These are phyloP conservation scores for Geotrichum phurueaensis DNA, from an alignment of 1,139 yeast species.

Conservation along the genomic window DNA sequence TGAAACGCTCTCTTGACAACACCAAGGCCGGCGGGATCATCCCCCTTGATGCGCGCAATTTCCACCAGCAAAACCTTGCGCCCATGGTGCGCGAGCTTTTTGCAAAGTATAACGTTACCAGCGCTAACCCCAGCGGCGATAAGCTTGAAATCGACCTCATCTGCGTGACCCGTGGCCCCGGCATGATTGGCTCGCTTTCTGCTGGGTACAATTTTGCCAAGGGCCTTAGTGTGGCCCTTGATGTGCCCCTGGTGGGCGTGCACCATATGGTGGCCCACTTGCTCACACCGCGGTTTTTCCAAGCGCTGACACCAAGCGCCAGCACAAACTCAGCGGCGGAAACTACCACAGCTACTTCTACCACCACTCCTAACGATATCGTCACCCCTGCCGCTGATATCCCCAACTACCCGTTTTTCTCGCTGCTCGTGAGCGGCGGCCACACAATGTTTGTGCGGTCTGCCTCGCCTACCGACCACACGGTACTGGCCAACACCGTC, in stretches of 20 bases:
- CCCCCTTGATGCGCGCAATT: constrained; percentile 78
- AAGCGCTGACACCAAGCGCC: no score
- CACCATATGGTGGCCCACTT: constrained; percentile 96
- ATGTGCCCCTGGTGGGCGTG: constrained; percentile 75
- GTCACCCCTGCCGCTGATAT: constrained; percentile 35
- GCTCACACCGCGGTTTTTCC: constrained; percentile 52
- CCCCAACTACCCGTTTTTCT: constrained; percentile 71
- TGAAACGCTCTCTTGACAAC: constrained; percentile 63
- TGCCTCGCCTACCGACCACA: constrained; percentile 55
- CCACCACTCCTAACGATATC: no score
- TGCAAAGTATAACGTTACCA: constrained; percentile 8
- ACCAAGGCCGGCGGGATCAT: constrained; percentile 72
- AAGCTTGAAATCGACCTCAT: constrained; percentile 58
- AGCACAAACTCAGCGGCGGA: no score
- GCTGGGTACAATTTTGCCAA: constrained; percentile 81
- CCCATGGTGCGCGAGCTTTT: constrained; percentile 40
- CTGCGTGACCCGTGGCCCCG: constrained; percentile 94
- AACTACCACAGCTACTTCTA: no score
- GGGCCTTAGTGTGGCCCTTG: constrained; percentile 76
- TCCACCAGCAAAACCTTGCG: constrained; percentile 60
- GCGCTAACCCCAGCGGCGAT: background rate
- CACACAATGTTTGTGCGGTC: constrained; percentile 85
- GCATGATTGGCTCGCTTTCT: constrained; percentile 85
- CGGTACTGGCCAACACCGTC: constrained; percentile 63
- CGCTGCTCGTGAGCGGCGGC: constrained; percentile 86